Conservation (phyloP, 495 filamentous ascomycete genomes). For the Neurospora sp. region DNA sequence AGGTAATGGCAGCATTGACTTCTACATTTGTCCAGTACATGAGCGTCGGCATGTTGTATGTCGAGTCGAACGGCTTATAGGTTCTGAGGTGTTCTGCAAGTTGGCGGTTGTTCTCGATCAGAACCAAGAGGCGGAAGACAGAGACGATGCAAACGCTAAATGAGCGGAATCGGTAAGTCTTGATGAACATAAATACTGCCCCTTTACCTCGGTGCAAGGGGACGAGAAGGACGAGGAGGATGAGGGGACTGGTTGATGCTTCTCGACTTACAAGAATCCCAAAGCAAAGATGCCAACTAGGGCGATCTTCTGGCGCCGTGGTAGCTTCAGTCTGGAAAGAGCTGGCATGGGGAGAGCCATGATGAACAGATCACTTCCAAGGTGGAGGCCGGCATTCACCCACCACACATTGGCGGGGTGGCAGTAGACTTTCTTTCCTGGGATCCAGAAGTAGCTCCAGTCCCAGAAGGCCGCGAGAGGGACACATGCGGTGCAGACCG, state of each 20-base stretch:
- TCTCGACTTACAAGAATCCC: constrained; percentile 17
- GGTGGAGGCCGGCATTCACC: constrained; percentile 17
- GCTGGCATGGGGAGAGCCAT: constrained; percentile 21
- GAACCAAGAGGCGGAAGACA: constrained; percentile 13
- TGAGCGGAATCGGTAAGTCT: background rate
- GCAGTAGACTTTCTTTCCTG: constrained; percentile 13
- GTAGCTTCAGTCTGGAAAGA: constrained; percentile 15
- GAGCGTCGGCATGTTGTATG: constrained; percentile 17
- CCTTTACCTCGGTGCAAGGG: background rate
- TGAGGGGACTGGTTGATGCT: background rate
- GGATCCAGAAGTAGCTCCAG: constrained; percentile 13
- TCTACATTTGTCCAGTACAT: constrained; percentile 21
- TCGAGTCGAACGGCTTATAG: constrained; percentile 6
- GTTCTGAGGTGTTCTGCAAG: background rate
- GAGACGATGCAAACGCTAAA: constrained; percentile 21
- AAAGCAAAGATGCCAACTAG: constrained; percentile 20
- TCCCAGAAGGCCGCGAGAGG: constrained; percentile 23
- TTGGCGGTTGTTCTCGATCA: constrained; percentile 8
- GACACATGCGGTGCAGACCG: constrained; percentile 19
- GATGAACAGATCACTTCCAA: constrained; percentile 16
- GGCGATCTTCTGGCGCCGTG: constrained; percentile 17
- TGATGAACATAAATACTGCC: background rate
- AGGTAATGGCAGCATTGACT: constrained; percentile 19
- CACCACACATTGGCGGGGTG: constrained; percentile 20
- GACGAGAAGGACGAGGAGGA: background rate